These are phyloP conservation scores for Thielaviopsis musarum DNA, from an alignment of 2,329 filamentous ascomycete species.

Conservation along the genomic window DNA sequence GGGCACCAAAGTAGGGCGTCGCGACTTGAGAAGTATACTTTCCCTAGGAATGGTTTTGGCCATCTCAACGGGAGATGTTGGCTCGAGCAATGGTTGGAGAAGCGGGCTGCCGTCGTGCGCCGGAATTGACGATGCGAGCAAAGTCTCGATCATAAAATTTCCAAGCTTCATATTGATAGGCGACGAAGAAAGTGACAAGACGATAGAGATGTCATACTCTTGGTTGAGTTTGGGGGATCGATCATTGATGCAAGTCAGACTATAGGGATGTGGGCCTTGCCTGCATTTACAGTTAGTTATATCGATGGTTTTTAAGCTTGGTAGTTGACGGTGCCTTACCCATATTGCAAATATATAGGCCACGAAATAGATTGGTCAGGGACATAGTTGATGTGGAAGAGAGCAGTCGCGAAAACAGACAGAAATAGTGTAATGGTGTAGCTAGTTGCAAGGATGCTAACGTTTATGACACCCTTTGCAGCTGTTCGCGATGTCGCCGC, in stretches of 20 bases:
- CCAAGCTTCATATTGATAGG: slow-evolving; percentile 58
- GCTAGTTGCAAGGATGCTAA: slow-evolving; percentile 26
- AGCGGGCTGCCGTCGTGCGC: background rate
- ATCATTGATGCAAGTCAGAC: slow-evolving; percentile 27
- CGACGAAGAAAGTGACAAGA: slow-evolving; percentile 62
- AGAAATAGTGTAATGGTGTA: slow-evolving; percentile 27
- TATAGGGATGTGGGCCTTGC: slow-evolving; percentile 35
- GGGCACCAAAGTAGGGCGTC: slow-evolving; percentile 61
- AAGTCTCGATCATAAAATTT: slow-evolving; percentile 87
- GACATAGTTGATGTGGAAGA: slow-evolving; percentile 40
- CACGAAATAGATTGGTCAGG: slow-evolving; percentile 35
- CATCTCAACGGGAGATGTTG: background rate
- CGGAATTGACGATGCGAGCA: background rate
- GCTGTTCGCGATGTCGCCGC: slow-evolving; percentile 30
- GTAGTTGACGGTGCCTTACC: slow-evolving; percentile 22
- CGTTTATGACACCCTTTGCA: slow-evolving; percentile 32
- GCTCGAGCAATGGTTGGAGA: background rate
- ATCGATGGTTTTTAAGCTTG: background rate
- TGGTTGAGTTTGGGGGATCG: slow-evolving; percentile 50
- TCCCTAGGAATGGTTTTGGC: background rate
- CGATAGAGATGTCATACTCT: slow-evolving; percentile 67
- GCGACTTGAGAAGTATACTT: slow-evolving; percentile 40
- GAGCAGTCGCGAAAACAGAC: slow-evolving; percentile 31
- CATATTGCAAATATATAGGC: slow-evolving; percentile 41
- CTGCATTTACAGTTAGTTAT: slow-evolving; percentile 17